phyloP scores from a whole-genome alignment of 1,284 basidiomycete genomes.

The Anthracocystis panici-leucophaei region DNA sequence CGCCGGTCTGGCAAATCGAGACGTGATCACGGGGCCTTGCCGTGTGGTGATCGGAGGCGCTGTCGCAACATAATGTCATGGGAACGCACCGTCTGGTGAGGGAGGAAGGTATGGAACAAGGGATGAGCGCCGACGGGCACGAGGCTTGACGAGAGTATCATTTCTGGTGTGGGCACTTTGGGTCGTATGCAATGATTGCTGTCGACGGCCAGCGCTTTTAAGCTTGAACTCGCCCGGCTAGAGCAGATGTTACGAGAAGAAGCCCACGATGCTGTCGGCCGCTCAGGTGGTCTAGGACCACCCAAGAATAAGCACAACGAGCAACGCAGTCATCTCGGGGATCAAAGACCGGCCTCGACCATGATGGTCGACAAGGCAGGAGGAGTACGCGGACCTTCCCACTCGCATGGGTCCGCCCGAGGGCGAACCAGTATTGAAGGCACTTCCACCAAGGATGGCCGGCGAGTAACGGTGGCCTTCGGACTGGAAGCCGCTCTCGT shows the following conservation, averaged over 20 bases:
- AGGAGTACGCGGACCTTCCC: slow-evolving; percentile 69
- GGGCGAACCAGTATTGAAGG: slow-evolving; percentile 23
- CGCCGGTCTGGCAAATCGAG: slow-evolving; percentile 13
- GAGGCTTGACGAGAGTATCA: slow-evolving; percentile 50
- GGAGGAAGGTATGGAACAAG: not conserved
- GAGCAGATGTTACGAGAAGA: slow-evolving; percentile 47
- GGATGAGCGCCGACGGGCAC: slow-evolving; percentile 17
- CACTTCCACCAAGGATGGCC: slow-evolving; percentile 14
- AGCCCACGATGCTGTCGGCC: slow-evolving; percentile 18
- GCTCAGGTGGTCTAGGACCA: slow-evolving; percentile 6
- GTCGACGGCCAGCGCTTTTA: slow-evolving; percentile 46
- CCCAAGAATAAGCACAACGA: slow-evolving; percentile 3
- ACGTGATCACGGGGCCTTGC: slow-evolving; percentile 31
- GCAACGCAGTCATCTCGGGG: slow-evolving; percentile 34
- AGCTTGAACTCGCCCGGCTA: slow-evolving; percentile 59
- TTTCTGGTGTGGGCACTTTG: slow-evolving; percentile 57
- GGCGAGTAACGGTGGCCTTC: slow-evolving; percentile 68
- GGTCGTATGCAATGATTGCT: slow-evolving; percentile 21
- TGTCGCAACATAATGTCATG: slow-evolving; percentile 1
- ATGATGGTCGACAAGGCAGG: slow-evolving; percentile 44
- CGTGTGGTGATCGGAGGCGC: slow-evolving; percentile 3
- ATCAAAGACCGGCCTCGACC: slow-evolving; percentile 42
- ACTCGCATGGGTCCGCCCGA: slow-evolving; percentile 59
- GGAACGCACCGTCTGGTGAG: slow-evolving; percentile 10
- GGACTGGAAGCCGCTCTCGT: slow-evolving; percentile 50